Percentiles rank a stretch among this genome's conserved stretches.
These are phyloP conservation scores for Trichoderma sp. DNA, from an alignment of 2,329 filamentous ascomycete species.

Conservation along the genomic window DNA sequence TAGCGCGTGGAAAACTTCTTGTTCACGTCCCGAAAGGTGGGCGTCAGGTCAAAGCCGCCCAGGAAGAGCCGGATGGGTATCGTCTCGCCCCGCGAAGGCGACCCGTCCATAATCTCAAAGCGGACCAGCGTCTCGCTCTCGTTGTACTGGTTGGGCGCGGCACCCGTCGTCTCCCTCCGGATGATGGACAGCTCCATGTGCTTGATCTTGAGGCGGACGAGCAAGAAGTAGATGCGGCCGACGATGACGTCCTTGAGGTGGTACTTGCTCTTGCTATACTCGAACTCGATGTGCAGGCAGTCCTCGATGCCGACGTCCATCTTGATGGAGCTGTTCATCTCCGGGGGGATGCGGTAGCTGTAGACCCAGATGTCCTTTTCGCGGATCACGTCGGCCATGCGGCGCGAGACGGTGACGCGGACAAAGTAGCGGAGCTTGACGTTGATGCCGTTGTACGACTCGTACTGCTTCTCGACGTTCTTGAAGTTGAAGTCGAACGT, in stretches of 20 bases:
- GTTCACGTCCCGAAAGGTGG: slow-evolving; percentile 98
- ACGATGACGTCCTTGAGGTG: slow-evolving; percentile 99
- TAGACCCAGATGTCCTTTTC: slow-evolving; percentile 99
- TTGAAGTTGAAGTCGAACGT: slow-evolving; percentile 99
- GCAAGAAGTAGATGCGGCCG: slow-evolving; percentile 94
- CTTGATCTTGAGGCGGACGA: slow-evolving; percentile 98
- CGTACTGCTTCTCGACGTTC: slow-evolving; percentile 99
- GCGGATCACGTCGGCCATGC: slow-evolving; percentile 96
- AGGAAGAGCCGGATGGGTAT: slow-evolving; percentile 97
- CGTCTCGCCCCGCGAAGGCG: slow-evolving; percentile 90
- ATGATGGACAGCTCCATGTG: slow-evolving; percentile 99
- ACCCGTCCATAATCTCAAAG: slow-evolving; percentile 99
- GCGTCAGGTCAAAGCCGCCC: slow-evolving; percentile 94
- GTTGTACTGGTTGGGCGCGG: slow-evolving; percentile 98
- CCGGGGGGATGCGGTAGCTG: slow-evolving; percentile 94
- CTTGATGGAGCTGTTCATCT: slow-evolving; percentile 98
- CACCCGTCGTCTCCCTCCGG: slow-evolving; percentile 91
- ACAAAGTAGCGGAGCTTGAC: slow-evolving; percentile 99
- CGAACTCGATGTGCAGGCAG: slow-evolving; percentile 98
- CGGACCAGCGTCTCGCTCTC: slow-evolving; percentile 97
- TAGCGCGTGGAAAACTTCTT: slow-evolving; percentile 99
- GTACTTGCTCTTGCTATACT: slow-evolving; percentile 99
- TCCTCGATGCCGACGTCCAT: slow-evolving; percentile 99
- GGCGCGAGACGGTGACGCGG: slow-evolving; percentile 89
- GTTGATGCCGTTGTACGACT: slow-evolving; percentile 99